Conservation (phyloP, 805 yeast genomes). For the Saccharomycopsis fodiens region DNA sequence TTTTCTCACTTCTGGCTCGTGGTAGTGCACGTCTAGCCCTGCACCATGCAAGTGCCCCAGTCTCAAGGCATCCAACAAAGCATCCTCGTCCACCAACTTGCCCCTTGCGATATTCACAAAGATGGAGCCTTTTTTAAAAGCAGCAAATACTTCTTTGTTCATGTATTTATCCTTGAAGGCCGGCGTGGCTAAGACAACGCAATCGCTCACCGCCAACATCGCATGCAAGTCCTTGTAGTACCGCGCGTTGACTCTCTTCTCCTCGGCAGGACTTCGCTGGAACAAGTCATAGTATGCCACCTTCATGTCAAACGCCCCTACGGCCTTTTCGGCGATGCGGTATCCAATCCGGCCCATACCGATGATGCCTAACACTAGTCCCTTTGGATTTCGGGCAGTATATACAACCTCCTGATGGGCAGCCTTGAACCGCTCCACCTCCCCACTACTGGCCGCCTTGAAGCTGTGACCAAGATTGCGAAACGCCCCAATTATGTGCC, state of each 20-base stretch:
- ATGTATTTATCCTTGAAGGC: constrained; percentile 19
- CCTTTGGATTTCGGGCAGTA: constrained; percentile 24
- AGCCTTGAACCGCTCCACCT: background rate
- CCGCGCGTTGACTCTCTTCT: constrained; percentile 13
- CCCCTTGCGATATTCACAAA: constrained; percentile 79
- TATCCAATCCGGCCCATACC: constrained; percentile 31
- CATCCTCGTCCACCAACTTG: constrained; percentile 62
- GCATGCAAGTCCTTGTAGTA: constrained; percentile 25
- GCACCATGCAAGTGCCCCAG: constrained; percentile 60
- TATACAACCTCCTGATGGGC: constrained; percentile 16
- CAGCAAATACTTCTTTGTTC: constrained; percentile 52
- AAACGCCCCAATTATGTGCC: constrained; percentile 17
- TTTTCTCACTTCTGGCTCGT: constrained; percentile 56
- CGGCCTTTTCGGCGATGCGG: constrained; percentile 27
- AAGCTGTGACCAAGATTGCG: constrained; percentile 16
- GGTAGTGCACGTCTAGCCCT: constrained; percentile 71
- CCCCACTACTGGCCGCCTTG: constrained; percentile 8
- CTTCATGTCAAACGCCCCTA: constrained; percentile 22
- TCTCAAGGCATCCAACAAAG: constrained; percentile 47
- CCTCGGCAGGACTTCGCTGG: constrained; percentile 12
- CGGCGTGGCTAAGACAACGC: constrained; percentile 23
- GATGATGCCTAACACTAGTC: constrained; percentile 29
- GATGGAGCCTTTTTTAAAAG: constrained; percentile 18
- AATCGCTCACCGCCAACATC: constrained; percentile 26
- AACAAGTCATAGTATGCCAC: constrained; percentile 19